Base-by-base conservation (phyloP, 2,329 filamentous ascomycete species). In the Phaeosphaeria sp. region DNA sequence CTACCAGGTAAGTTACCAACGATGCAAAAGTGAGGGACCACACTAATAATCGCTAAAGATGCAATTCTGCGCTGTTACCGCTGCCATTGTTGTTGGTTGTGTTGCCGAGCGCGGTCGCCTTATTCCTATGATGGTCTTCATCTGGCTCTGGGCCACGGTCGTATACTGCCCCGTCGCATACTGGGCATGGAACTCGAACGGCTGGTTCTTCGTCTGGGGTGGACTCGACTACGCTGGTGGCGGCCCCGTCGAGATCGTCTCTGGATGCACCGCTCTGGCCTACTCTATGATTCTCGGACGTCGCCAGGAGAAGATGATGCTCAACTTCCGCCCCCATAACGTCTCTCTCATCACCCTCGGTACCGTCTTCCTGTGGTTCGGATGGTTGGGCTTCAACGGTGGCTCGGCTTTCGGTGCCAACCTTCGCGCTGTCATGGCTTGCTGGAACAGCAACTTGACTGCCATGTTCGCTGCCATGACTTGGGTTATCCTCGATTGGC, bases 321-420 rank as follows among this genome's bases (percentile, higher is more conserved):
- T 97, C 80, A 98, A 98, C 86, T 98, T 98, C 87, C 92, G 95
- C 67, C 95, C 95, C 18, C 95, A 99, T 85, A 99, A 99, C 83
- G 95, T 98, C 66, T 97, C 93, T 6, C 87, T 98, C 73, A 97
- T 99, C 80, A 93, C 95, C 0, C 89, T 98, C 69, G 95, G 95
- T 63, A 98, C 95, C 3, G 87, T 97, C 65, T 87, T 99, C 71
- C 92, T 99, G 55, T 98, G 93, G 93, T 98, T 98, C 73, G 95
- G 95, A 73, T 99, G 95, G 95, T 85, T 99, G 64, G 95, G 93
- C 54, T 99, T 99, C 87, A 99, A 99, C 84, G 95, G 94, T 71
- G 95, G 95, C 64, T 97, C 93, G 22, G 83, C 94, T 40, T 97
- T 97, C 68, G 93, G 94, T 68, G 92, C 93, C 66, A 97, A 97